Base-by-base conservation (phyloP, 192 early-diverging fungal species). In the Backusella australiensis region DNA sequence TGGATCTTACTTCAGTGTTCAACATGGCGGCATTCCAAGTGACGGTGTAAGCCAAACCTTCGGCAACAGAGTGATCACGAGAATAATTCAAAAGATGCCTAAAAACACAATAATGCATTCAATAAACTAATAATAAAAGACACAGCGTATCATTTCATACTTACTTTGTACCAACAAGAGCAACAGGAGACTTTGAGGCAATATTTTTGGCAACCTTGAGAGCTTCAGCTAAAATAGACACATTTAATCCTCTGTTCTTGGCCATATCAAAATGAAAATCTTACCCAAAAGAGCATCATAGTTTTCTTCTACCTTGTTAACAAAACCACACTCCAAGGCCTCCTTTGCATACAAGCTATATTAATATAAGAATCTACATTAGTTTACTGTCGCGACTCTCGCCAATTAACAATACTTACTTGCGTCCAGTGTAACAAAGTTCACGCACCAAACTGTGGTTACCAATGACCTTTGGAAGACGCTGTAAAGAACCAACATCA, bases 381-480 rank as follows among this genome's bases (percentile, higher is more conserved):
- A 75, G 21, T 17, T 35, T 67, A 5, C 39, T 41, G 1, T 41
- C 23, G 23, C 6, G 23, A 11, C 36, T 49, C 39, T 29, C 26
- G 17, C 0, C 15, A 21, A 63, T 3, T 32, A 63, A 32, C 9
- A 29, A 29, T 12, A 77, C 85, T 56, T 84, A 88, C 84, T 85
- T 86, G 75, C 96, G 91, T 2, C 89, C 97, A 17, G 96, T 97
- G 44, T 92, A 89, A 79, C 93, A 95, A 11, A 96, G 81, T 73
- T 99, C 98, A 78, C 96, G 93, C 39, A 97, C 92, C 91, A 93
- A 92, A 81, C 91, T 91, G 73, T 90, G 84, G 85, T 97, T 98
- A 32, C 94, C 96, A 66, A 96, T 95, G 6, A 97, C 87, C 85
- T 98, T 98, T 68, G 96, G 96, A 26, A 99, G 85, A 34, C 98